Conservation (phyloP, 495 filamentous ascomycete genomes). For the Penicillium taxi region DNA sequence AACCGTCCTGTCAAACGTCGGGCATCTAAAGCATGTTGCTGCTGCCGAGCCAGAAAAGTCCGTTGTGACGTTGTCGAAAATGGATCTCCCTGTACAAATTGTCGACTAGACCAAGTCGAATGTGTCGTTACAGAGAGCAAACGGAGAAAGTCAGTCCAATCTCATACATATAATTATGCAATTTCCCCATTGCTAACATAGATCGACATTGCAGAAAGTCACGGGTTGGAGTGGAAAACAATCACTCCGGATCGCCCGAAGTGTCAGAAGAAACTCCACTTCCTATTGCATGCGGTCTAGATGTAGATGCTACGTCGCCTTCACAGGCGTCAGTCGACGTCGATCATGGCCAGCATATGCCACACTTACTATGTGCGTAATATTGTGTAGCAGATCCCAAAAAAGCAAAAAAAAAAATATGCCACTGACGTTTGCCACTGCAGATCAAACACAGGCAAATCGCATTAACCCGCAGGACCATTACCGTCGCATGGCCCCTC, state of each 20-base stretch:
- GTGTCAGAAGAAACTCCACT: conserved; percentile 31
- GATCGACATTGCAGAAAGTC: conserved; percentile 32
- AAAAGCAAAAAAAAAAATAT: not conserved
- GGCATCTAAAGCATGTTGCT: conserved; percentile 80
- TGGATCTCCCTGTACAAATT: conserved; percentile 83
- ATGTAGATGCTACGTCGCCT: conserved; percentile 31
- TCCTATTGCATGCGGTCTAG: conserved; percentile 21
- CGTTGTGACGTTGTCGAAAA: conserved; percentile 87
- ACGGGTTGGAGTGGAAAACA: conserved; percentile 32
- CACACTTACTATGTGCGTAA: conserved; percentile 41
- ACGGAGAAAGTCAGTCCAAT: conserved; percentile 59
- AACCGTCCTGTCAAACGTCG: conserved; percentile 65
- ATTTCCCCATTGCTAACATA: conserved; percentile 11
- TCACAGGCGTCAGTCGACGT: conserved; percentile 36
- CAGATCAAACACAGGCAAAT: conserved; percentile 35
- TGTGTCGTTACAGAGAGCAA: conserved; percentile 88
- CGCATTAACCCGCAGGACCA: conserved; percentile 28
- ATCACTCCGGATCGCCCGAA: conserved; percentile 33
- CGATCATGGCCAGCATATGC: conserved; percentile 43
- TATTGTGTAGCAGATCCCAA: too few species aligned
- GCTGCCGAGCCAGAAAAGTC: conserved; percentile 83
- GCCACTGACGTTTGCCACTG: conserved; percentile 1
- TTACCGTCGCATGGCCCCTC: conserved; percentile 30
- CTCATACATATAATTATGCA: not conserved
- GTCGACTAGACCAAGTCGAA: conserved; percentile 77